Conservation (phyloP, 1,139 yeast species). For the Candida dubliniensis region DNA sequence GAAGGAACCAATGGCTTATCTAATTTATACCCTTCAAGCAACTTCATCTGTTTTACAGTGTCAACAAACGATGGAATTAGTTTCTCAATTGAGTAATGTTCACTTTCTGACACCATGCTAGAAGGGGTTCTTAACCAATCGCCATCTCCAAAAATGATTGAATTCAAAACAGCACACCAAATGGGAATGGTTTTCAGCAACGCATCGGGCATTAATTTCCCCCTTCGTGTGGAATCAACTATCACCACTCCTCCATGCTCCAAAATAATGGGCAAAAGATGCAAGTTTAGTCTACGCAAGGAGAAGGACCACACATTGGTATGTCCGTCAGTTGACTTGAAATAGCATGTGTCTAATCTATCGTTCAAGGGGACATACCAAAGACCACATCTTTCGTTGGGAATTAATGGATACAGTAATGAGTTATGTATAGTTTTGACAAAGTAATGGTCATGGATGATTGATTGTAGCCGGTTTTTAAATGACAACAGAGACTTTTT, state of each 20-base stretch:
- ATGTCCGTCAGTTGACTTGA: slow-evolving; percentile 92
- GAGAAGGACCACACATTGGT: slow-evolving; percentile 79
- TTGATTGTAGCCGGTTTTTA: slow-evolving; percentile 68
- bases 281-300: slow-evolving; percentile 69
- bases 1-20: slow-evolving; percentile 59
- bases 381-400: slow-evolving; percentile 84
- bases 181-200: slow-evolving; percentile 83
- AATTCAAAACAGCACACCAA: slow-evolving; percentile 84
- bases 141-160: slow-evolving; percentile 42
- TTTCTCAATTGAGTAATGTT: slow-evolving; percentile 51
- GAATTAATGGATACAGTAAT: slow-evolving; percentile 44
- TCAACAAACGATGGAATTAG: slow-evolving; percentile 51
- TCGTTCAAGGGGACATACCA: slow-evolving; percentile 62
- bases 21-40: slow-evolving; percentile 32
- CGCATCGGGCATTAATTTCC: slow-evolving; percentile 85
- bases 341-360: slow-evolving; percentile 51
- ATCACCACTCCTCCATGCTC: slow-evolving; percentile 50
- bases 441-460: slow-evolving; percentile 54
- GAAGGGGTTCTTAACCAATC: slow-evolving; percentile 44
- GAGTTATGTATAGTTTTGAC: slow-evolving; percentile 18
- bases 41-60: slow-evolving; percentile 39
- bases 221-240: slow-evolving; percentile 85
- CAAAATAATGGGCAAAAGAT: slow-evolving; percentile 52
- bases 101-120: slow-evolving; percentile 56
- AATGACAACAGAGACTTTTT: slow-evolving; percentile 57